These are phyloP conservation scores for Suillus placidus DNA, from an alignment of 768 basidiomycete species.

Conservation along the genomic window DNA sequence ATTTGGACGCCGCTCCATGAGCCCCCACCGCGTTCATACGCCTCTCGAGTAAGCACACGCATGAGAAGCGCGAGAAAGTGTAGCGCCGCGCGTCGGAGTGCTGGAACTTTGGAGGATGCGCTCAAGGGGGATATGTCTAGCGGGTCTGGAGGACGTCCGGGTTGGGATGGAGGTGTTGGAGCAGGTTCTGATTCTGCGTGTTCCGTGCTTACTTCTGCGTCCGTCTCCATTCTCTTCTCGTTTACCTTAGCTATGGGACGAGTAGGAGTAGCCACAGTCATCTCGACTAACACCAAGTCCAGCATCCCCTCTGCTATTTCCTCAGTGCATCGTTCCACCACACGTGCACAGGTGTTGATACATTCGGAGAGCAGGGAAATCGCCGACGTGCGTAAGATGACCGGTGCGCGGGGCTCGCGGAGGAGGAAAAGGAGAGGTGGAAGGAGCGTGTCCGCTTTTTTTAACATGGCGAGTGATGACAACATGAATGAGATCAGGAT, in stretches of 20 bases:
- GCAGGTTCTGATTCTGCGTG: conserved; percentile 63
- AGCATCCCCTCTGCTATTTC: conserved; percentile 71
- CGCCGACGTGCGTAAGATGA: conserved; percentile 69
- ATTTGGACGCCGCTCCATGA: conserved; percentile 18
- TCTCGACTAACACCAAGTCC: conserved; percentile 75
- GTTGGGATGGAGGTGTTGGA: conserved; percentile 23
- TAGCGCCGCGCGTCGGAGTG: conserved; percentile 84
- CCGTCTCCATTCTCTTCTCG: conserved; percentile 12
- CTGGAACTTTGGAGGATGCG: conserved; percentile 65
- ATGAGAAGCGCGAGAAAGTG: conserved; percentile 76
- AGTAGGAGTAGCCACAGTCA: conserved; percentile 27
- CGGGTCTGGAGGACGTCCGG: neutral
- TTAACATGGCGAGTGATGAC: conserved; percentile 11
- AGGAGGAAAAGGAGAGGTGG: conserved; percentile 71
- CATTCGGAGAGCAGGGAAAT: conserved; percentile 76
- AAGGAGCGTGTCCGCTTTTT: conserved; percentile 66
- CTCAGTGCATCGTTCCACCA: conserved; percentile 61
- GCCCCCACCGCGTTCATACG: conserved; percentile 41
- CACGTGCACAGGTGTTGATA: conserved; percentile 61
- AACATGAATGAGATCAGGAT: neutral
- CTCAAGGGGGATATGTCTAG: conserved; percentile 3
- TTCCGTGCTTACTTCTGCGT: conserved; percentile 11
- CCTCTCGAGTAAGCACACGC: conserved; percentile 54
- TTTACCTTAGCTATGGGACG: conserved; percentile 21
- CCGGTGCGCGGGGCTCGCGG: conserved; percentile 63